Evolutionary conservation across 768 basidiomycete genomes (phyloP), one percentile per base, ranked within the genome.

Genomic region (Termitomyces titanicus): DNA sequence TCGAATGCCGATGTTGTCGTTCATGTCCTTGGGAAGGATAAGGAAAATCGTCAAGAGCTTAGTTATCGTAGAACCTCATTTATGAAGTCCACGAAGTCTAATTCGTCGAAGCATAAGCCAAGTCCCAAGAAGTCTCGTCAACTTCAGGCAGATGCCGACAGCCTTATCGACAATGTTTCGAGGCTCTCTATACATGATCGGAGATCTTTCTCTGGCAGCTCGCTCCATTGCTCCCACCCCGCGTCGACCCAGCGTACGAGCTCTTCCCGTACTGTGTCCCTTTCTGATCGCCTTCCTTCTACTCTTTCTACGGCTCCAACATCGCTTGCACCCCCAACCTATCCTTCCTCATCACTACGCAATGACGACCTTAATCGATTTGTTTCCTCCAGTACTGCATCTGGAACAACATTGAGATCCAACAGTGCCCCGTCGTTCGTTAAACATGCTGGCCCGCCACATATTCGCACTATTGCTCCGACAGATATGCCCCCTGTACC

Each of bases 331-430:
- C 72, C 73, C 20, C 72, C 74, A n/a, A 68, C 78, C 11, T 77
- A 82, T 64, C 80, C 83, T 25, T 71, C 82, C 8, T 75, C 76
- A 18, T 80, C 84, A 33, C 57, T 83, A 24, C 83, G 79, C 25
- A 82, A 81, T 58, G 86, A 86, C 17, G 93, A 94, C 66, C 76
- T 94, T 43, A 91, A 89, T 64, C 88, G 94, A 24, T 92, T 92
- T 64, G 91, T 95, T 9, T 95, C 94, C 6, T 88, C 92, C 13
- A 92, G 92, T 63, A 94, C 94, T 9, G 79, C 84, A 31, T 83
- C 84, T 12, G 91, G 89, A 3, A 89, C 88, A 12, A 89, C 87
- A 17, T 67, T 88, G 47, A 89, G 87, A 11, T 74, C 81, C 4
- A 83, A 83, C 38, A 89, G 88, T 61, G 84, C 84, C 0, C 85